Percentiles rank a stretch among this genome's conserved stretches.
phyloP scores from a whole-genome alignment of 495 filamentous ascomycete species.

The Penicillium pancosmium region DNA sequence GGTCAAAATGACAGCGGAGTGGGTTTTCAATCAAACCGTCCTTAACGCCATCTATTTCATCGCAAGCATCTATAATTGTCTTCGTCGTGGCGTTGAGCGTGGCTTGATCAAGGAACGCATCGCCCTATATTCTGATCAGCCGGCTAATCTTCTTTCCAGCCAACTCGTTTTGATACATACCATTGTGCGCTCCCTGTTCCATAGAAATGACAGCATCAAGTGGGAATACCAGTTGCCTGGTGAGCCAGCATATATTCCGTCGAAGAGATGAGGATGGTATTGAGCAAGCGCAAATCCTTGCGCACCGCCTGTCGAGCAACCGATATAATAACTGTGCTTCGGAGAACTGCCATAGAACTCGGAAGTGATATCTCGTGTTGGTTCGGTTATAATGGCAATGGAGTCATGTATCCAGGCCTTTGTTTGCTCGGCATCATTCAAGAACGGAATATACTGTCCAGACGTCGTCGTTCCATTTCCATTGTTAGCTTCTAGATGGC shows the following conservation, averaged over 20 bases:
- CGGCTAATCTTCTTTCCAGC: background rate
- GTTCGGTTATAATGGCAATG: constrained; percentile 37
- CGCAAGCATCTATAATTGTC: constrained; percentile 37
- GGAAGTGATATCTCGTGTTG: constrained; percentile 29
- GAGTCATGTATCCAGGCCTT: constrained; percentile 49
- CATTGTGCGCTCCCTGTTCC: constrained; percentile 30
- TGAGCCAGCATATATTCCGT: constrained; percentile 44
- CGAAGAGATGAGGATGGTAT: constrained; percentile 43
- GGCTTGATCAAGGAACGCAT: constrained; percentile 29
- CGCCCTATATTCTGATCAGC: constrained; percentile 4
- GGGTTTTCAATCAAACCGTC: constrained; percentile 47
- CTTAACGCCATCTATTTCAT: constrained; percentile 39
- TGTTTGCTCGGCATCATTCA: constrained; percentile 36
- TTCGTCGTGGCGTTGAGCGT: constrained; percentile 37
- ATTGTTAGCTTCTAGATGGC: constrained; percentile 32
- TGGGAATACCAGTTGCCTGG: constrained; percentile 50
- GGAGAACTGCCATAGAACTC: constrained; percentile 34
- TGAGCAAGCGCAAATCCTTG: constrained; percentile 50
- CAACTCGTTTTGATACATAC: background rate
- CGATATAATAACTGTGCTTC: constrained; percentile 40
- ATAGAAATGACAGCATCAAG: constrained; percentile 43
- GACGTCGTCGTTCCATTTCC: constrained; percentile 17
- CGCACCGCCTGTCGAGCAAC: constrained; percentile 50
- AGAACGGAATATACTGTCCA: constrained; percentile 24
- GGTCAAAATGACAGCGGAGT: constrained; percentile 38